A percentile compares a stretch with the other conserved stretches of the same genome.
phyloP scores from a whole-genome alignment of 805 yeast genomes.

The Zygotorulaspora sp. region DNA sequence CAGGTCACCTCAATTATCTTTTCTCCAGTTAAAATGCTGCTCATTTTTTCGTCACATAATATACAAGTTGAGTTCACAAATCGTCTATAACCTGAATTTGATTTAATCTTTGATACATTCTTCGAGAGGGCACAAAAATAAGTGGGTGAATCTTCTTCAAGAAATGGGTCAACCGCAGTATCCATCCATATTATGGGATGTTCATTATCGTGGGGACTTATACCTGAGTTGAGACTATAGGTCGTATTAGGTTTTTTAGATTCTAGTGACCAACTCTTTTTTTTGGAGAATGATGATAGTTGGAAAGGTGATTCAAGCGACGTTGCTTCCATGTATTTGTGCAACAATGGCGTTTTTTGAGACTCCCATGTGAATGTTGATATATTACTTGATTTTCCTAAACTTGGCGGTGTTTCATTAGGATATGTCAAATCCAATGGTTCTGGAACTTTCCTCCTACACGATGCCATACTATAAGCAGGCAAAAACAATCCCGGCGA shows the following conservation, averaged over 20 bases:
- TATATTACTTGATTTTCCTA: constrained; percentile 10
- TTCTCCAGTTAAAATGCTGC: constrained; percentile 41
- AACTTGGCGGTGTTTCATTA: constrained; percentile 27
- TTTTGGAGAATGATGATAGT: constrained; percentile 6
- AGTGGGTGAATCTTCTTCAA: constrained; percentile 28
- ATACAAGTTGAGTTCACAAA: constrained; percentile 36
- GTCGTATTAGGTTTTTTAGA: background rate
- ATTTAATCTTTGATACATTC: constrained; percentile 14
- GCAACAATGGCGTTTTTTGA: background rate
- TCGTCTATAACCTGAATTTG: constrained; percentile 23
- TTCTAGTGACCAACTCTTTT: constrained; percentile 8
- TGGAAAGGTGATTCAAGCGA: constrained; percentile 14
- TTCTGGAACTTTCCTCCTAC: constrained; percentile 20
- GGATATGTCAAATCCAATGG: constrained; percentile 22
- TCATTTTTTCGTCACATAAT: constrained; percentile 43
- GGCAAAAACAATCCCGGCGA: constrained; percentile 10
- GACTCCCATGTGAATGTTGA: background rate
- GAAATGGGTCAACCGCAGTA: constrained; percentile 17
- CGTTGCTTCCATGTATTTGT: background rate
- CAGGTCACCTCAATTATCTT: constrained; percentile 40
- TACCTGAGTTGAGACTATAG: constrained; percentile 4
- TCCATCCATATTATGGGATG: constrained; percentile 15
- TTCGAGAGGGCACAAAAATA: constrained; percentile 13
- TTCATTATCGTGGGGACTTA: constrained; percentile 4
- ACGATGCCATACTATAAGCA: constrained; percentile 13